These are phyloP conservation scores for Piromyces sp. DNA, from an alignment of 192 early-diverging fungal genomes.

Conservation along the genomic window DNA sequence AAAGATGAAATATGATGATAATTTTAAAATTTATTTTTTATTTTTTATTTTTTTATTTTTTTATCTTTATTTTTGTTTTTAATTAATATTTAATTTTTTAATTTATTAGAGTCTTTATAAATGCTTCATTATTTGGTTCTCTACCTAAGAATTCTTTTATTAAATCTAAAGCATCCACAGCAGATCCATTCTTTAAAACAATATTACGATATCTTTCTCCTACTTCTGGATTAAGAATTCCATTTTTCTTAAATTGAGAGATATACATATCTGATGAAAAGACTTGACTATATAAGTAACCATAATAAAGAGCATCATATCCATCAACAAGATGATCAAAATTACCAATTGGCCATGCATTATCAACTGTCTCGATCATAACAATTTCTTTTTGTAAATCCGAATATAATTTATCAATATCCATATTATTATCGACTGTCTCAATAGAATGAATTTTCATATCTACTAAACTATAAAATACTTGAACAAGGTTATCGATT, in stretches of 20 bases:
- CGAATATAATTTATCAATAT: constrained; percentile 20
- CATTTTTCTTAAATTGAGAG: constrained; percentile 40
- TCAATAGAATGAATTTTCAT: constrained; percentile 43
- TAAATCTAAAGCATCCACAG: no score
- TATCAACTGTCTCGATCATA: constrained; percentile 12
- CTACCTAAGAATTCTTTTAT: no score
- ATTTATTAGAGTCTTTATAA: no score
- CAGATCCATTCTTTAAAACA: no score
- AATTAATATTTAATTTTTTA: no score
- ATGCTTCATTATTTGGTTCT: no score
- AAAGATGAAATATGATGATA: no score
- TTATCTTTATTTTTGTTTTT: no score
- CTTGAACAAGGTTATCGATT: constrained; percentile 49
- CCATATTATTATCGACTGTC: constrained; percentile 18
- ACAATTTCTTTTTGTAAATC: constrained; percentile 19
- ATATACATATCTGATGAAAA: constrained; percentile 69
- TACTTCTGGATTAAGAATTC: constrained; percentile 4
- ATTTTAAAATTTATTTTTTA: no score
- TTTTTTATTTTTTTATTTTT: no score
- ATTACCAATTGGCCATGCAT: constrained; percentile 14
- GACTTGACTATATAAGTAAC: constrained; percentile 61
- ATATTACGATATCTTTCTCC: no score
- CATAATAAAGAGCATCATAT: constrained; percentile 57
- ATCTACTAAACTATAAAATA: constrained; percentile 63
- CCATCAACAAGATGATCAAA: constrained; percentile 56